Conservation (phyloP, 2,329 filamentous ascomycete species). For the Eutypella sp. region DNA sequence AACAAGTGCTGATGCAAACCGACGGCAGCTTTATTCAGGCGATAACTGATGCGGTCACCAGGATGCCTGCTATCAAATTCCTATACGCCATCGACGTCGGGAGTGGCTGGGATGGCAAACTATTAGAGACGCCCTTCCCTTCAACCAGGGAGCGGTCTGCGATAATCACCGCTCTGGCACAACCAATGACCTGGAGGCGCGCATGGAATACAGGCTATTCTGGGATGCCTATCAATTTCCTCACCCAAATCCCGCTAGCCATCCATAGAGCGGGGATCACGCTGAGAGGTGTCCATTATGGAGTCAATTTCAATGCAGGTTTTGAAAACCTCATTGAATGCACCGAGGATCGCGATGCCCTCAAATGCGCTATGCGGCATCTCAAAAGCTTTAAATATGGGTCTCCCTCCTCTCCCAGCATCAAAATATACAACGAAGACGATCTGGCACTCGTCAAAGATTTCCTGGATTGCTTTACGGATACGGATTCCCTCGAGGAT, state of each 20-base stretch:
- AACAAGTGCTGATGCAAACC: slow-evolving; percentile 1
- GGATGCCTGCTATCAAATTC: slow-evolving; percentile 1
- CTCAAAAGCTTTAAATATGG: neutral
- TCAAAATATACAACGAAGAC: neutral
- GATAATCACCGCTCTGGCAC: neutral
- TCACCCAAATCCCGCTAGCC: slow-evolving; percentile 3
- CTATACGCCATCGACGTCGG: neutral
- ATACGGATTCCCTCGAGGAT: neutral
- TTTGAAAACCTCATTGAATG: neutral
- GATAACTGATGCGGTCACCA: slow-evolving; percentile 4
- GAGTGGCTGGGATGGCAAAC: neutral
- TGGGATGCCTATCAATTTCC: neutral
- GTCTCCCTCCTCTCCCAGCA: neutral
- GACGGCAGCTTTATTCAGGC: slow-evolving; percentile 2
- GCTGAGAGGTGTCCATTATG: neutral
- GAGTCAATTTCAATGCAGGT: neutral
- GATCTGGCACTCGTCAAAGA: neutral
- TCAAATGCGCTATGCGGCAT: neutral
- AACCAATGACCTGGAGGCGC: neutral
- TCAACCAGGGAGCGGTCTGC: neutral
- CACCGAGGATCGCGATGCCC: neutral
- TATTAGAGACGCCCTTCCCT: neutral
- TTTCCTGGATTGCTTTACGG: neutral
- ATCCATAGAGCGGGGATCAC: slow-evolving; percentile 3
- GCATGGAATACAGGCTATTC: neutral